phyloP scores from a whole-genome alignment of 208 protist genomes.

The Blastocrithidia nonstop region DNA sequence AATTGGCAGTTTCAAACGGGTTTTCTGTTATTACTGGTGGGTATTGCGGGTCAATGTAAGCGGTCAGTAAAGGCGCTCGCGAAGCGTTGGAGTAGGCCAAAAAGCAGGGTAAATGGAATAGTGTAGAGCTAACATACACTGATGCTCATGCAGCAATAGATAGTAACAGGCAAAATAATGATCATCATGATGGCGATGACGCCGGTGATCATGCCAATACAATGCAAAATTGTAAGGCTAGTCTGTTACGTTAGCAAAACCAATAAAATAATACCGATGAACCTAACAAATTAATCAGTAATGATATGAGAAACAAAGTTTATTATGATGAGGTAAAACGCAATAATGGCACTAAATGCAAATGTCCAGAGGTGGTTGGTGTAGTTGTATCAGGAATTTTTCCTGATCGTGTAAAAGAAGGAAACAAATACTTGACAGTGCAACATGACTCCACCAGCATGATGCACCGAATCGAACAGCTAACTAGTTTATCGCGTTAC shows the following conservation, averaged over 20 bases:
- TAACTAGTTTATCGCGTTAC: constrained; percentile 39
- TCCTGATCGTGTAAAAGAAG: constrained; percentile 22
- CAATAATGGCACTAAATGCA: too few relatives aligned
- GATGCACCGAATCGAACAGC: constrained; percentile 41
- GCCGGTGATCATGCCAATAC: too few relatives aligned
- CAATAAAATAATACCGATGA: too few relatives aligned
- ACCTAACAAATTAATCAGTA: too few relatives aligned
- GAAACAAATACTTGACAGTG: constrained; percentile 43
- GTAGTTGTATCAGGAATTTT: constrained; percentile 33
- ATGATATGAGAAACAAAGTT: too few relatives aligned
- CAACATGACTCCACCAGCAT: constrained; percentile 21
- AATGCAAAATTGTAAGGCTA: too few relatives aligned
- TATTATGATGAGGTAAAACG: too few relatives aligned
- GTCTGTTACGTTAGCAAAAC: too few relatives aligned
- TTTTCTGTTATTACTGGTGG: constrained; percentile 47
- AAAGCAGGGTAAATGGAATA: neutral
- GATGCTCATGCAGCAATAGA: too few relatives aligned
- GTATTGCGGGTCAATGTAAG: constrained; percentile 69
- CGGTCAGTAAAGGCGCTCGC: constrained; percentile 42
- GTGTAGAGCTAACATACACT: neutral
- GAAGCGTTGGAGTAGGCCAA: constrained; percentile 5
- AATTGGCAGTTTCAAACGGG: constrained; percentile 17
- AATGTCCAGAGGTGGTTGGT: constrained; percentile 41
- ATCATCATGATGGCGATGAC: neutral
- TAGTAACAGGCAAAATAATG: neutral